Percentiles rank a stretch among this genome's conserved stretches.
These are phyloP conservation scores for Fraxinus baroniana DNA, from an alignment of 305 asterid species.

Conservation along the genomic window DNA sequence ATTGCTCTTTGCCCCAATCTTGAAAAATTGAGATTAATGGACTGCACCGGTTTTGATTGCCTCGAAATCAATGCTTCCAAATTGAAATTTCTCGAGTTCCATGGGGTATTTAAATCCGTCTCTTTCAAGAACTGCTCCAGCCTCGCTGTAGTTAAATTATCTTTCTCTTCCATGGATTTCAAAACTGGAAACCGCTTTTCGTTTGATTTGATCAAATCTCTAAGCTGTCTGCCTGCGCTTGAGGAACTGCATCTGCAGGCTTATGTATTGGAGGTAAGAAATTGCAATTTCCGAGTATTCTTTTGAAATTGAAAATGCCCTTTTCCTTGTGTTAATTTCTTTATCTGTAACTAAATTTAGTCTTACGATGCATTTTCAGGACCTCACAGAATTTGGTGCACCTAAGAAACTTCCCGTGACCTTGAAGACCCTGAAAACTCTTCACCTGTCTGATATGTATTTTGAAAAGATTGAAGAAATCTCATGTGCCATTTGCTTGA, in stretches of 20 bases:
- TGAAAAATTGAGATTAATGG: conserved; percentile 45
- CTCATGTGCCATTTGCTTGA: conserved; percentile 58
- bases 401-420: conserved; percentile 39
- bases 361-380: conserved; percentile 25
- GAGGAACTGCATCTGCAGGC: conserved; percentile 54
- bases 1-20: conserved; percentile 46
- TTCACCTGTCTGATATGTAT: conserved; percentile 48
- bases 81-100: conserved; percentile 43
- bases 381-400: conserved; percentile 54
- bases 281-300: neutral
- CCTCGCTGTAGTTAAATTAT: conserved; percentile 34
- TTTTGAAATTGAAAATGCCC: neutral
- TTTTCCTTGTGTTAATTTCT: neutral
- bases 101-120: conserved; percentile 43
- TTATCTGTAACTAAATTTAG: neutral
- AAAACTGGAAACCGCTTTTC: conserved; percentile 43
- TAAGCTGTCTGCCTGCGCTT: conserved; percentile 44
- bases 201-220: conserved; percentile 44
- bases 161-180: conserved; percentile 45
- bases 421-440: conserved; percentile 38
- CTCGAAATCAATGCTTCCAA: conserved; percentile 42
- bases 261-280: conserved; percentile 50
- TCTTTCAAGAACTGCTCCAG: conserved; percentile 47
- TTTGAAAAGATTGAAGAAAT: conserved; percentile 48
- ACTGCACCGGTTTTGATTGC: conserved; percentile 44